Evolutionary conservation across 345 rosid genomes (phyloP), one percentile per base, ranked within the genome.

Genomic region (Rhizophora mangle): DNA sequence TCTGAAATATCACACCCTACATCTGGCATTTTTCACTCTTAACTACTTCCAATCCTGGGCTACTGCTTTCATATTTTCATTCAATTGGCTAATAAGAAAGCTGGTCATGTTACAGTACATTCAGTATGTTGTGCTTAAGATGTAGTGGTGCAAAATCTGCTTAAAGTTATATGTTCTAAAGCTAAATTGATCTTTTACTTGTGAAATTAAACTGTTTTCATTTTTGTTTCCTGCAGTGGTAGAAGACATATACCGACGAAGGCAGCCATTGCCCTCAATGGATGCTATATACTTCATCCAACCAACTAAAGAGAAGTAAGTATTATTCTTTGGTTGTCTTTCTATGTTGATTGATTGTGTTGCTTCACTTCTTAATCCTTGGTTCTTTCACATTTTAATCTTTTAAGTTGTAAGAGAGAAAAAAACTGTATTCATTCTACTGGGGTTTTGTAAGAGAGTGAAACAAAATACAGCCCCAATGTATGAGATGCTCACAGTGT

Each of bases 281-380:
- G 97, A 96, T 84, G 99, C 96, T 18, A 88, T 96, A 83, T 96
- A 96, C 81, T 96, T 96, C 68, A 89, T 96, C 81, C 98, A 92
- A 70, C 98, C 99, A 69, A 81, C 95, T 54, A 90, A 90, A 82
- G 99, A 96, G 85, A 96, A 96, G 98, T 96, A 89, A 78, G 26
- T 71, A 56, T 68, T 53, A 73, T 73, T 47, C 64, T 63, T 71
- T 78, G 34, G 46, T 20, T 64, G 65, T 37, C 34, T 62, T 22
- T 49, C 65, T 57, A 30, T 63, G 39, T 26, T 49, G 11, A 20
- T 30, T 27, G 22, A 60, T 66, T 66, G 22, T 62, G 60, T 9
- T 57, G 62, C 55, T 62, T 54, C 19, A 3, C 18, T 15, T 22
- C 37, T 18, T 36, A 30, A n/a, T 34, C 21, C 21, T 55, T 56